These are phyloP conservation scores for Tolypocladium pustulatum DNA, from an alignment of 2,329 filamentous ascomycete species.

Conservation along the genomic window DNA sequence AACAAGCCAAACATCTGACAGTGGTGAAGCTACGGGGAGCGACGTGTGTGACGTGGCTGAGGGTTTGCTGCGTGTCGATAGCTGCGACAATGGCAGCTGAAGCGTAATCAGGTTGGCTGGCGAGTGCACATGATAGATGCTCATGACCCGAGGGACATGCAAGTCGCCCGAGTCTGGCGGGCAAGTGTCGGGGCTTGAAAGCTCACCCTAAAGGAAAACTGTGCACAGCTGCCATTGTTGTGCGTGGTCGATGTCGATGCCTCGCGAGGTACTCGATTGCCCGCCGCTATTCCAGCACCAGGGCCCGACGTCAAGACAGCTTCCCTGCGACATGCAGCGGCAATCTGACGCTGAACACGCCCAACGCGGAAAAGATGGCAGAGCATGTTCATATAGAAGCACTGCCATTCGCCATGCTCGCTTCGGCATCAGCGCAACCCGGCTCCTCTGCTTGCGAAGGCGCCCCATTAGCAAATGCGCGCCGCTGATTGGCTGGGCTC, in stretches of 20 bases:
- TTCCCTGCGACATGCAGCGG: not conserved
- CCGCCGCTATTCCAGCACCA: not conserved
- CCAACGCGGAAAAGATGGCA: not conserved
- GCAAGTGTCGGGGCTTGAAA: not conserved
- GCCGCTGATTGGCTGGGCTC: slow-evolving; percentile 13
- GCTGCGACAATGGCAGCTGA: no score
- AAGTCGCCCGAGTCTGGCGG: not conserved
- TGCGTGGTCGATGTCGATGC: no score
- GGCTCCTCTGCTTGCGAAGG: not conserved
- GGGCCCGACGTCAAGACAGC: not conserved
- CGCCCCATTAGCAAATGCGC: slow-evolving; percentile 15
- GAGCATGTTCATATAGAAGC: not conserved
- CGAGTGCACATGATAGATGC: not conserved
- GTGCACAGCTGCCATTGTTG: no score
- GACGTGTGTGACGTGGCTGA: not conserved
- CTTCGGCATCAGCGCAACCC: not conserved
- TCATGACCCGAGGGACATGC: not conserved
- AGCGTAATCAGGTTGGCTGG: no score
- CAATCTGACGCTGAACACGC: not conserved
- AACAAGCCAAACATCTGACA: not conserved
- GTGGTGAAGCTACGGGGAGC: not conserved
- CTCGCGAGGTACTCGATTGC: no score
- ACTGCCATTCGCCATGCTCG: not conserved
- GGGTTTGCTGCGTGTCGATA: not conserved
- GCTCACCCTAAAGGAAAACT: no score